Percentiles rank a stretch among this genome's conserved stretches.
Evolutionary conservation across 805 yeast genomes (phyloP).

Genomic region (Kodamaea hsintzibuensis): DNA sequence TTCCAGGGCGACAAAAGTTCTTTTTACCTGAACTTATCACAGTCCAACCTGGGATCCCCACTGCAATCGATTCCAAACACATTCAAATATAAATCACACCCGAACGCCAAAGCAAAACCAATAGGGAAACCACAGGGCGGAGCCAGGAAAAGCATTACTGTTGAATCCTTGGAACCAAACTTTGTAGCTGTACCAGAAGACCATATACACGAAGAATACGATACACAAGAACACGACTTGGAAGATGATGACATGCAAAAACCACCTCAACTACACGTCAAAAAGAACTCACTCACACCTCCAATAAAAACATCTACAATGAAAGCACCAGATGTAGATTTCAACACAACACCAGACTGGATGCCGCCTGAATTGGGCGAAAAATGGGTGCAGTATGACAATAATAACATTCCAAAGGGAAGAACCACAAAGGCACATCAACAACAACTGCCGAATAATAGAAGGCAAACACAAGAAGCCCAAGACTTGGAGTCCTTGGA

Average conservation of each 20-base stretch:
- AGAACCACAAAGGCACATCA: not conserved
- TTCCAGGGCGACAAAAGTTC: slow-evolving; percentile 24
- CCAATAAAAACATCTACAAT: slow-evolving; percentile 30
- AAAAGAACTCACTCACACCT: slow-evolving; percentile 4
- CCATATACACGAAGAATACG: not conserved
- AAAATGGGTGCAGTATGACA: slow-evolving; percentile 26
- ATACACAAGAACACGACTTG: slow-evolving; percentile 2
- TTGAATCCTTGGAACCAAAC: not conserved
- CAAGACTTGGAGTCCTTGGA: slow-evolving; percentile 9
- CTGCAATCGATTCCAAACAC: slow-evolving; percentile 42
- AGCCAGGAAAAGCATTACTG: not conserved
- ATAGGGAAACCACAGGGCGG: slow-evolving; percentile 18
- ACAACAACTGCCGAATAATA: slow-evolving; percentile 4
- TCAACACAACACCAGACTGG: slow-evolving; percentile 39
- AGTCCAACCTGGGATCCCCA: slow-evolving; percentile 12
- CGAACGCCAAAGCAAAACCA: slow-evolving; percentile 44
- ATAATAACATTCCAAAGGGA: not conserved
- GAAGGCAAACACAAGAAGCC: not conserved
- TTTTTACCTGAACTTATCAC: not conserved
- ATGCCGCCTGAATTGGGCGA: slow-evolving; percentile 42
- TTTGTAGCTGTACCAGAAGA: slow-evolving; percentile 3
- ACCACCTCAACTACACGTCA: not conserved
- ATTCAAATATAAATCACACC: slow-evolving; percentile 45
- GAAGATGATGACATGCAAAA: not conserved
- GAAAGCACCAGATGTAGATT: slow-evolving; percentile 10